Evolutionary conservation across 108 stramenopile species (phyloP).

Genomic region (Pseudonitzschia multiseries): DNA sequence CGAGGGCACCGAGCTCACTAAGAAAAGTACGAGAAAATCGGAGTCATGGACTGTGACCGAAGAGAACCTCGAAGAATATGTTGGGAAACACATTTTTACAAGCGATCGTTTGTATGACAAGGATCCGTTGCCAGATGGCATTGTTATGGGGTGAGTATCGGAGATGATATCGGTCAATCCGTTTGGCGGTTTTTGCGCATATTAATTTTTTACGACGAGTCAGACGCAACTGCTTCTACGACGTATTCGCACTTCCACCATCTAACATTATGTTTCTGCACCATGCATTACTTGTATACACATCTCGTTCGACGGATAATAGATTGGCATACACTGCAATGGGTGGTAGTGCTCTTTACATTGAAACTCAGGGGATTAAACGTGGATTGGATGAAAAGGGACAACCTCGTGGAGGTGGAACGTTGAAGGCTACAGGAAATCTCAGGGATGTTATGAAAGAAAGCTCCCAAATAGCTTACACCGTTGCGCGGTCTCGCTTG

Average conservation of each 20-base stretch:
- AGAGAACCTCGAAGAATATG: conserved; percentile 84
- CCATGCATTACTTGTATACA: no score
- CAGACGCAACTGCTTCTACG: no score
- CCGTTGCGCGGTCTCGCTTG: conserved; percentile 87
- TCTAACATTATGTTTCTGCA: no score
- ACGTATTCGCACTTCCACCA: no score
- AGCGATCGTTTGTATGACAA: conserved; percentile 91
- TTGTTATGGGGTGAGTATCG: conserved; percentile 85
- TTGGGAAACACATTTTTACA: conserved; percentile 93
- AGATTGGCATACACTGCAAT: conserved; percentile 93
- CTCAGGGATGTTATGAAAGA: conserved; percentile 97
- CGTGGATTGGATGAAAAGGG: conserved; percentile 68
- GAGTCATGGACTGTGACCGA: conserved; percentile 66
- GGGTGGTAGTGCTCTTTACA: conserved; percentile 96
- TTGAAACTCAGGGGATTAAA: conserved; percentile 93
- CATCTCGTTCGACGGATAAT: no score
- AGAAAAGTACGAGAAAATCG: conserved; percentile 74
- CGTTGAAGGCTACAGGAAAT: conserved; percentile 90
- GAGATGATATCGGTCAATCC: no score
- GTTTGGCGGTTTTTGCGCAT: no score
- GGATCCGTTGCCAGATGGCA: conserved; percentile 88
- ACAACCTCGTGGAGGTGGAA: conserved; percentile 75
- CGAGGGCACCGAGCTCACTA: conserved; percentile 73
- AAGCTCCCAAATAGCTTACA: conserved; percentile 91
- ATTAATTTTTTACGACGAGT: no score